A percentile compares a stretch with the other conserved stretches of the same genome.
phyloP scores from a whole-genome alignment of 352 stramenopile species.

The Globisporangium recalcitrans region DNA sequence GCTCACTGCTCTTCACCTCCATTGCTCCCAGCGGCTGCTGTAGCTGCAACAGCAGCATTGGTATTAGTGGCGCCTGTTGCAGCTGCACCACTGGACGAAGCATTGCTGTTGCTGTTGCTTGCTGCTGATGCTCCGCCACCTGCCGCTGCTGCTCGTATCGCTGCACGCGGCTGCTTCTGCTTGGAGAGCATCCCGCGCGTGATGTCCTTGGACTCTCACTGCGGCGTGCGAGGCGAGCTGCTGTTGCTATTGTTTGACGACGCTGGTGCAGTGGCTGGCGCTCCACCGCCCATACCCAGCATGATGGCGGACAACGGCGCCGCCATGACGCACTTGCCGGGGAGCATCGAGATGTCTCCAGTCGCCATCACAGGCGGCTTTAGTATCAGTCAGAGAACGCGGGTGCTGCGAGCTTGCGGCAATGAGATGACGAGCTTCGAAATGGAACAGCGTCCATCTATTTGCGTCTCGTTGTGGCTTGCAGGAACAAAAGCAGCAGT shows the following conservation, averaged over 20 bases:
- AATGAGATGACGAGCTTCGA: not conserved
- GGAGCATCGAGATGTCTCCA: constrained; percentile 8
- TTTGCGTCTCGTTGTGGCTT: not conserved
- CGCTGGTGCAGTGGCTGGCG: not conserved
- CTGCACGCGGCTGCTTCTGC: constrained; percentile 15
- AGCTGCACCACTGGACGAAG: not conserved
- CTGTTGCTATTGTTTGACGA: not conserved
- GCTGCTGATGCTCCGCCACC: not conserved
- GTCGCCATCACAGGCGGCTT: not conserved
- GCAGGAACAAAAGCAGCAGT: not conserved
- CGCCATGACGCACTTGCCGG: constrained; percentile 11
- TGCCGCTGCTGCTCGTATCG: not conserved
- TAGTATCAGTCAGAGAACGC: not conserved
- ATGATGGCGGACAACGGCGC: not conserved
- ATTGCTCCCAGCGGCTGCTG: not conserved
- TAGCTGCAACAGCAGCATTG: not conserved
- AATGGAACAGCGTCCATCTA: not conserved
- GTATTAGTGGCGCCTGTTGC: not conserved
- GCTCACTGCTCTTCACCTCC: constrained; percentile 6
- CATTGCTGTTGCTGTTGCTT: not conserved
- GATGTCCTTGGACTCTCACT: constrained; percentile 13
- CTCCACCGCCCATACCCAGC: not conserved
- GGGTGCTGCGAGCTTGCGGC: too few species aligned
- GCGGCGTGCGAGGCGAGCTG: constrained; percentile 3
- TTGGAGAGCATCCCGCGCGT: constrained; percentile 12